Evolutionary conservation across 2,329 filamentous ascomycete genomes (phyloP).

Genomic region (Leptographium wingfieldii): DNA sequence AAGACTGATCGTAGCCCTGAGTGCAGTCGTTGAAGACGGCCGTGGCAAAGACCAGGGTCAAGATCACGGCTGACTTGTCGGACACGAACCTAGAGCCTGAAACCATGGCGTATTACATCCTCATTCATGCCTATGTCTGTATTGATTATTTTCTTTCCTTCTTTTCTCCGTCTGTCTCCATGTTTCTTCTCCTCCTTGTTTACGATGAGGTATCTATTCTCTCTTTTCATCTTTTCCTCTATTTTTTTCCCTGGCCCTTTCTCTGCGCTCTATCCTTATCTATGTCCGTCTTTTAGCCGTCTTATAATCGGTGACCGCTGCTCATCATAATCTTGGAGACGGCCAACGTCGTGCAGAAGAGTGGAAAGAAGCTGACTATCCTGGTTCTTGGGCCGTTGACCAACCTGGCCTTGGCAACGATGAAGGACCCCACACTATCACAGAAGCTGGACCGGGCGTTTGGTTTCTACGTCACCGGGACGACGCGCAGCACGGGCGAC

Average conservation of each 20-base stretch:
- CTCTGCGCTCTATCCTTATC: too few relatives aligned
- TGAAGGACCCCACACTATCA: slow-evolving; percentile 1
- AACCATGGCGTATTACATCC: neutral
- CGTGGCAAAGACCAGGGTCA: slow-evolving; percentile 3
- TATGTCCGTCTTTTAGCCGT: too few relatives aligned
- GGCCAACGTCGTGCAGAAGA: neutral
- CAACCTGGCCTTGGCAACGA: slow-evolving; percentile 2
- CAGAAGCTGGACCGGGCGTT: slow-evolving; percentile 2
- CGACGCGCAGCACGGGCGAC: slow-evolving; percentile 3
- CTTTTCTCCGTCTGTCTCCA: neutral
- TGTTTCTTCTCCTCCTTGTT: neutral
- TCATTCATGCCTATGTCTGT: too few relatives aligned
- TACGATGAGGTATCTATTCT: too few relatives aligned
- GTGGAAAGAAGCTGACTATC: neutral
- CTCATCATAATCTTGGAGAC: neutral
- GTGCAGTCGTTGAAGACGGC: slow-evolving; percentile 5
- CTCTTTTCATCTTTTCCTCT: neutral
- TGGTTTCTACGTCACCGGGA: slow-evolving; percentile 3
- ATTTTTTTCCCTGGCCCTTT: neutral
- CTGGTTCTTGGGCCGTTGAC: slow-evolving; percentile 3
- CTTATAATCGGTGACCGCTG: too few relatives aligned
- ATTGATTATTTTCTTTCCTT: neutral
- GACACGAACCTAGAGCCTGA: neutral
- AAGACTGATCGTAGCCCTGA: slow-evolving; percentile 2
- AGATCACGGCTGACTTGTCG: neutral